Evolutionary conservation across 2,329 filamentous ascomycete genomes (phyloP).

Genomic region (Claviceps africana): DNA sequence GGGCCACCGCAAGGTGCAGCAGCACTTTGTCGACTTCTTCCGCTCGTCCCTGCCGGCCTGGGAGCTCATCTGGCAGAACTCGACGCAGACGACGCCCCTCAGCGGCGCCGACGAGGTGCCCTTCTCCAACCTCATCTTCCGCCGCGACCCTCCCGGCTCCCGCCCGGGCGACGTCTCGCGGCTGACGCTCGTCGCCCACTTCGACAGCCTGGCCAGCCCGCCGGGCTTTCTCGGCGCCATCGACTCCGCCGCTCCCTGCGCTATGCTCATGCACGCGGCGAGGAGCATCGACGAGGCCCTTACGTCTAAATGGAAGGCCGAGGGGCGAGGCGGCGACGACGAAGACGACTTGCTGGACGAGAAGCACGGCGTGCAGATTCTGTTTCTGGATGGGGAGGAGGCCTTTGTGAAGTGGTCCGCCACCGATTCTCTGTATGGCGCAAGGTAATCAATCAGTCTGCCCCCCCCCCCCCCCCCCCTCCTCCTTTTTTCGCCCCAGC

Average conservation of each 20-base stretch:
- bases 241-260: constrained; percentile 88
- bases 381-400: constrained; percentile 89
- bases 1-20: constrained; percentile 57
- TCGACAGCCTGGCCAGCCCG: constrained; percentile 71
- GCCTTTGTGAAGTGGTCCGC: constrained; percentile 72
- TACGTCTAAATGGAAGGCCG: constrained; percentile 66
- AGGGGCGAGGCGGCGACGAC: constrained; percentile 45
- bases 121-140: constrained; percentile 77
- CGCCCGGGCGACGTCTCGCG: constrained; percentile 60
- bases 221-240: constrained; percentile 84
- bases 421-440: constrained; percentile 76
- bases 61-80: constrained; percentile 76
- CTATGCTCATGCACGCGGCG: constrained; percentile 80
- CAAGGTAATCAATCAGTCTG: no score
- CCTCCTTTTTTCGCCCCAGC: no score
- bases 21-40: constrained; percentile 80
- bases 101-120: constrained; percentile 58
- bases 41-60: constrained; percentile 58
- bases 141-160: constrained; percentile 76
- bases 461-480: no score
- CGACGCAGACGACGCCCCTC: constrained; percentile 68
- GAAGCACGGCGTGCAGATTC: constrained; percentile 71
- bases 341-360: constrained; percentile 60
- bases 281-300: constrained; percentile 66
- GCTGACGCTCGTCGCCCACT: constrained; percentile 83